phyloP scores from a whole-genome alignment of 169 alveolate species.

The Eimeria tenella region DNA sequence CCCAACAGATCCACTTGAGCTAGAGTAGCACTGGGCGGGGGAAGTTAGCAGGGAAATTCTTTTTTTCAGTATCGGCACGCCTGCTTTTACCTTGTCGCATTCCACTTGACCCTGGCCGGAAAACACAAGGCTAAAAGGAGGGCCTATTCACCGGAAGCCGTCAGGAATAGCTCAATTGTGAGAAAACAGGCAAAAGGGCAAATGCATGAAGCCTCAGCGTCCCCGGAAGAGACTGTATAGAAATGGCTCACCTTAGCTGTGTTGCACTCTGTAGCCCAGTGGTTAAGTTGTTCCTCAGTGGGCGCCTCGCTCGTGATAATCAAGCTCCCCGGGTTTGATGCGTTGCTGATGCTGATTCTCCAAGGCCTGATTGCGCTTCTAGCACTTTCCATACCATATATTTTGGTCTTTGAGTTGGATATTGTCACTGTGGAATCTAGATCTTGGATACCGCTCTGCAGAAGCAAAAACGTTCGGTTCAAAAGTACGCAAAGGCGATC shows the following conservation, averaged over 20 bases:
- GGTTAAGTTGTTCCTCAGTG: background rate
- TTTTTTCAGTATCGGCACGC: background rate
- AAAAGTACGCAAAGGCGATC: background rate
- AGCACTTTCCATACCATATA: background rate
- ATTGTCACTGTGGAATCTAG: background rate
- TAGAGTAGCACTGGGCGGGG: background rate
- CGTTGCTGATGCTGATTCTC: slow-evolving; percentile 11
- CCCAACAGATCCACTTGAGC: slow-evolving; percentile 1
- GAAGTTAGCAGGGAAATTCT: background rate
- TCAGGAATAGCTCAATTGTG: too few species aligned
- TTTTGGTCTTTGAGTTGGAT: background rate
- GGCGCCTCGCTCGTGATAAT: slow-evolving; percentile 57
- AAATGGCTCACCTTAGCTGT: too few species aligned
- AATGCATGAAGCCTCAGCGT: too few species aligned
- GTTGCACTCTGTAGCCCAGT: background rate
- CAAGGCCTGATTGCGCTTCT: background rate
- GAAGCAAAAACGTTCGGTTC: background rate
- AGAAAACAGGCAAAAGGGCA: too few species aligned
- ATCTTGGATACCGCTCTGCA: slow-evolving; percentile 50
- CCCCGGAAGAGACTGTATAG: too few species aligned
- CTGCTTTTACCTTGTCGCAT: background rate
- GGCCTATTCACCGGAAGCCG: too few species aligned
- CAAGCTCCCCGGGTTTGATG: background rate
- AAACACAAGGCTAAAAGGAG: background rate
- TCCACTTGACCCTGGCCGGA: background rate